Percentiles rank a stretch among this genome's conserved stretches.
These are phyloP conservation scores for Carex littledalei DNA, from an alignment of 176 grass and related monocot genomes.

Conservation along the genomic window DNA sequence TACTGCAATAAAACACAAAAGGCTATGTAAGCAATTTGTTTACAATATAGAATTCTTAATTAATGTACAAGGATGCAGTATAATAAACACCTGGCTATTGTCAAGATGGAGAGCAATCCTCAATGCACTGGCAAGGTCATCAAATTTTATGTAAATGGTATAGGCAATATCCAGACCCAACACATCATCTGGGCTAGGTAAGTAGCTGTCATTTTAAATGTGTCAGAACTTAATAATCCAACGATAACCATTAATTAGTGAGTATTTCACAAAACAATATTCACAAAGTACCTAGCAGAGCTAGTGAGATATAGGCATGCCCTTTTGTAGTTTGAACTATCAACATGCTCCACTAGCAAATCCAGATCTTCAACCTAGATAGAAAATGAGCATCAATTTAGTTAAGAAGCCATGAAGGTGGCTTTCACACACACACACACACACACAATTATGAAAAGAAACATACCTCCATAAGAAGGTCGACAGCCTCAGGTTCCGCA, in stretches of 20 bases:
- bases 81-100: constrained; percentile 45
- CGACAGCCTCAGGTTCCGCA: constrained; percentile 94
- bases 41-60: background rate
- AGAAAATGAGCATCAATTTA: constrained; percentile 9
- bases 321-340: constrained; percentile 80
- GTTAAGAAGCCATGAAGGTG: background rate
- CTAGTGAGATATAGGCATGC: constrained; percentile 90
- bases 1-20: constrained; percentile 48
- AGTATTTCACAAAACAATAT: background rate
- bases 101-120: constrained; percentile 69
- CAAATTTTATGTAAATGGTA: constrained; percentile 89
- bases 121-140: constrained; percentile 78
- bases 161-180: constrained; percentile 91
- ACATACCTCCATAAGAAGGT: constrained; percentile 97
- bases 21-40: constrained; percentile 11
- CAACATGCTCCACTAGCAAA: constrained; percentile 92
- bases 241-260: background rate
- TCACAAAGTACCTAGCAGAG: constrained; percentile 62
- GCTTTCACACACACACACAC: constrained; percentile 1
- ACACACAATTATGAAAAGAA: background rate
- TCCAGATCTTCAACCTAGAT: constrained; percentile 92
- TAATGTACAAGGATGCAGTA: background rate
- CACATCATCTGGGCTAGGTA: constrained; percentile 68
- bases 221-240: background rate
- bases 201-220: constrained; percentile 47